Conservation (phyloP, 768 basidiomycete genomes). For the Suillus weaverae region DNA sequence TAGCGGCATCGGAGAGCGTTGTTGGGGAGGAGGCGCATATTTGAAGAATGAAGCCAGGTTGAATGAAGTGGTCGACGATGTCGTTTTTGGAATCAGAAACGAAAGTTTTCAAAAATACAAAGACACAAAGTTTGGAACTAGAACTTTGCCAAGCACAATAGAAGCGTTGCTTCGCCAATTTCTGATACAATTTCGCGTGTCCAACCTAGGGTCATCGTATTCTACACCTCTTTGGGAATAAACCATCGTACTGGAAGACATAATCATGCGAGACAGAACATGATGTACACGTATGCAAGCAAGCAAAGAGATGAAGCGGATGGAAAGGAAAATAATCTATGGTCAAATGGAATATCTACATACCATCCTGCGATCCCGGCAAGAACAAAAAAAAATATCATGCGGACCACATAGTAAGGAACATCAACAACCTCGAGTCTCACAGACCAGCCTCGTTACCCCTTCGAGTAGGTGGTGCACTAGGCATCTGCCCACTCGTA, state of each 20-base stretch:
- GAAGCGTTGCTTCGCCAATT: background rate
- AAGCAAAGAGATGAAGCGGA: conserved; percentile 13
- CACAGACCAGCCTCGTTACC: conserved; percentile 22
- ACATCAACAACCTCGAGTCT: conserved; percentile 1
- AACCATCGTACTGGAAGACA: conserved; percentile 31
- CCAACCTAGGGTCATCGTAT: conserved; percentile 14
- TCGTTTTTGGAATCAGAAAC: background rate
- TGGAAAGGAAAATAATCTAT: conserved; percentile 35
- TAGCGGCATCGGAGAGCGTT: conserved; percentile 43
- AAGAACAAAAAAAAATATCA: conserved; percentile 31
- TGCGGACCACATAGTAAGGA: conserved; percentile 20
- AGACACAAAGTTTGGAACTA: background rate
- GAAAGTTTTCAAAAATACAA: background rate
- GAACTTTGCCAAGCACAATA: background rate
- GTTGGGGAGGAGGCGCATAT: conserved; percentile 45
- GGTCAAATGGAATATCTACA: conserved; percentile 23
- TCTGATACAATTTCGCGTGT: conserved; percentile 7
- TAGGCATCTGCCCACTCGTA: conserved; percentile 46
- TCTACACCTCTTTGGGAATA: conserved; percentile 31
- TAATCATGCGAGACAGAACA: conserved; percentile 19
- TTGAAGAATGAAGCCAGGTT: conserved; percentile 70
- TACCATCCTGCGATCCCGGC: conserved; percentile 35
- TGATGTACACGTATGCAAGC: conserved; percentile 21
- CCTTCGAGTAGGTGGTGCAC: conserved; percentile 34
- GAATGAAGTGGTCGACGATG: conserved; percentile 17